Percentiles rank a stretch among this genome's conserved stretches.
Conservation (phyloP, 1,139 yeast genomes). For the Blastobotrys proliferans region DNA sequence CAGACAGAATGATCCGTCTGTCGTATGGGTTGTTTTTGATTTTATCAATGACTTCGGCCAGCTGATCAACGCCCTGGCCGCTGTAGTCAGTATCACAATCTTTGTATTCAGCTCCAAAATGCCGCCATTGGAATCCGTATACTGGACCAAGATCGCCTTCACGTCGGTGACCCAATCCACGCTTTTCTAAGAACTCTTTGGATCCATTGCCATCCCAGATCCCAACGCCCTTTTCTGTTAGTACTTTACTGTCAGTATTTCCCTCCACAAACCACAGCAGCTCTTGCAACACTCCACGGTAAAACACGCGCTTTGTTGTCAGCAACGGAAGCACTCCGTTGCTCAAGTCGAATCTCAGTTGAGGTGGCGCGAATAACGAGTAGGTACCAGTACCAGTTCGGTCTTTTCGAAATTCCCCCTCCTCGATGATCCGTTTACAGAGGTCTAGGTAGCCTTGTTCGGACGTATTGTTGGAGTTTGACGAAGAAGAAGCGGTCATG, state of each 20-base stretch:
- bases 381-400: constrained; percentile 96
- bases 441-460: constrained; percentile 86
- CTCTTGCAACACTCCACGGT: constrained; percentile 85
- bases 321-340: constrained; percentile 77
- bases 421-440: constrained; percentile 66
- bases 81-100: constrained; percentile 85
- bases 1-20: constrained; percentile 87
- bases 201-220: constrained; percentile 99
- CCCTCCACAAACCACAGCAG: constrained; percentile 91
- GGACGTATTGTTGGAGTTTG: constrained; percentile 43
- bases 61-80: constrained; percentile 87
- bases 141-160: constrained; percentile 98
- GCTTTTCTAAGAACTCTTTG: constrained; percentile 76
- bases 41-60: constrained; percentile 72
- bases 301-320: constrained; percentile 89
- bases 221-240: constrained; percentile 78
- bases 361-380: constrained; percentile 93
- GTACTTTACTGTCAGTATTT: constrained; percentile 76
- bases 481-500: too few species aligned
- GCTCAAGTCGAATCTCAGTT: constrained; percentile 72
- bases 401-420: constrained; percentile 90
- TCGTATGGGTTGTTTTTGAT: constrained; percentile 88
- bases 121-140: constrained; percentile 99
- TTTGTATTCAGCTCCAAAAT: constrained; percentile 87
- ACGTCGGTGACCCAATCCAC: constrained; percentile 75